Base-by-base conservation (phyloP, 2,329 filamentous ascomycete species). In the Sphaerulina musiva region DNA sequence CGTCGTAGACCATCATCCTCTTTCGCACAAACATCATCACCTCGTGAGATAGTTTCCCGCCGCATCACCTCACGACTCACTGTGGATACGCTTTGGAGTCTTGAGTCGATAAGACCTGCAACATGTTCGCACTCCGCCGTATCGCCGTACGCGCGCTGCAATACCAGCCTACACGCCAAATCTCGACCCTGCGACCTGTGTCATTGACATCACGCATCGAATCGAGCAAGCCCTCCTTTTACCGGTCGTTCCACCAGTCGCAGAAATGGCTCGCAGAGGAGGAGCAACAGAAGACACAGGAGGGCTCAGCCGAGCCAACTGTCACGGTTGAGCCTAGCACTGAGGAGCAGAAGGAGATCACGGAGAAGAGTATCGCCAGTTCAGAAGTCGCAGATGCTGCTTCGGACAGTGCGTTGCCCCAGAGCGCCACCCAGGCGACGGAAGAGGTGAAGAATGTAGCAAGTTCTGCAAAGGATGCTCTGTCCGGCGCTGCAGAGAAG, bases 71-170 rank as follows among this genome's bases (percentile, higher is more conserved):
- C 38, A 43, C 34, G 6, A n/a, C 10, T 20, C 5, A 3, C 20
- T 29, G 8, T 23, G 4, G 23, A 20, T 44, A 20, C 17, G 9
- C 8, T 26, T 10, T 20, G 20, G 11, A 44, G 17, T 44, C 17
- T 26, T 26, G 20, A 20, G 17, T 29, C 10, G 48, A 43, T 40
- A 17, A 26, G 20, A 17, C 20, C 6, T 32, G 38, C 42, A 55
- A 41, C 59, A 84, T 80, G 81, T 78, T 76, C 71, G 73, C 74
- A 60, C 72, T 85, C 62, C 80, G 81, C 57, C 80, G 79, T 64
- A 73, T 77, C 60, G 79, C 80, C 62, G 72, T 76, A 65, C 78
- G 80, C 65, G 76, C 80, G 46, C 64, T 82, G 54, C 71, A 75
- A 34, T 71, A 74, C 48, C 72, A 72, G 74, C 44, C 66, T 73